A percentile compares a stretch with the other conserved stretches of the same genome.
Evolutionary conservation across 768 basidiomycete species (phyloP).

Genomic region (Collybia sordida): DNA sequence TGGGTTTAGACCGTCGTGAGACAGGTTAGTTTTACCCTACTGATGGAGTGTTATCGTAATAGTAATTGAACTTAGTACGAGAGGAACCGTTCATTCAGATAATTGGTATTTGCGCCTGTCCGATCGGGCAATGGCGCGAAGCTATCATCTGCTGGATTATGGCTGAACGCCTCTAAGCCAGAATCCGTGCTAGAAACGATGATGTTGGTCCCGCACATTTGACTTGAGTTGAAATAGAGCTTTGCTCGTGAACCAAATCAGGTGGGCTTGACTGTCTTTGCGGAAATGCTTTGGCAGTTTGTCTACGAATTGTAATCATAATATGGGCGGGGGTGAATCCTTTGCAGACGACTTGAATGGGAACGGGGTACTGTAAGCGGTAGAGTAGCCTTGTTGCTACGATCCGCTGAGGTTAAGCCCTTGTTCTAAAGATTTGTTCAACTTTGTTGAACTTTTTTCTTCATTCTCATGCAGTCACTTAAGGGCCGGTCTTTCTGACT

Average conservation of each 20-base stretch:
- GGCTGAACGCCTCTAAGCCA: slow-evolving; percentile 84
- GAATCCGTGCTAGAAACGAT: slow-evolving; percentile 77
- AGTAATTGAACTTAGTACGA: slow-evolving; percentile 82
- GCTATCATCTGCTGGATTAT: slow-evolving; percentile 84
- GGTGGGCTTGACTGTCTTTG: slow-evolving; percentile 44
- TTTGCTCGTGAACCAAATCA: slow-evolving; percentile 71
- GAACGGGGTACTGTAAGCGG: slow-evolving; percentile 33
- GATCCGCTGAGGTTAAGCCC: slow-evolving; percentile 21
- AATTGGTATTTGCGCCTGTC: slow-evolving; percentile 81
- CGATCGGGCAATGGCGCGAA: slow-evolving; percentile 77
- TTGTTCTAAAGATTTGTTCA: slow-evolving; percentile 64
- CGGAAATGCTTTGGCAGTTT: slow-evolving; percentile 56
- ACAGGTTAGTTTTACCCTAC: slow-evolving; percentile 87
- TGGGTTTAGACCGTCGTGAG: slow-evolving; percentile 84
- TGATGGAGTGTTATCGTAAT: slow-evolving; percentile 74
- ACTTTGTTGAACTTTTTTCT: slow-evolving; percentile 42
- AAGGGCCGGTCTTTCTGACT: slow-evolving; percentile 34
- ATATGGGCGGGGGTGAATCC: slow-evolving; percentile 73
- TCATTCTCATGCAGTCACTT: slow-evolving; percentile 25
- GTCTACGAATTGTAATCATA: slow-evolving; percentile 59
- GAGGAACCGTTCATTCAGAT: slow-evolving; percentile 83
- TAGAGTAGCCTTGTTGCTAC: slow-evolving; percentile 20
- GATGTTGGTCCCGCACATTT: slow-evolving; percentile 69
- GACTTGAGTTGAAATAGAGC: slow-evolving; percentile 66
- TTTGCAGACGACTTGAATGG: slow-evolving; percentile 80